These are phyloP conservation scores for Aspergillus luchuensis DNA, from an alignment of 2,329 filamentous ascomycete genomes.

Conservation along the genomic window DNA sequence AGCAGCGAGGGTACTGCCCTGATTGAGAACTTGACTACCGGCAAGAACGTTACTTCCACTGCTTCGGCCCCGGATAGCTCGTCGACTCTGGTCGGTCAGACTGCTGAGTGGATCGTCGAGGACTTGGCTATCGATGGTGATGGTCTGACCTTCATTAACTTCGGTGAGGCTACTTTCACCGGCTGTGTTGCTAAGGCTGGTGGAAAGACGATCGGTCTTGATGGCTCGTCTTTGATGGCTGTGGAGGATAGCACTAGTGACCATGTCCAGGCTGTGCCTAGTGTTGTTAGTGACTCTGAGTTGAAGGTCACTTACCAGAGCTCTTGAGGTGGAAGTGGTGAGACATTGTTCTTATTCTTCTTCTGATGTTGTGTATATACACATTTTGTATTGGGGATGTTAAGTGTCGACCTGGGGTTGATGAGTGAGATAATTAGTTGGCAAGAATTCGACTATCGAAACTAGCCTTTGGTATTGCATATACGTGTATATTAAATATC, in stretches of 20 bases:
- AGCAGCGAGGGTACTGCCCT: not conserved
- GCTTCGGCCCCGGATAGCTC: conserved; percentile 2
- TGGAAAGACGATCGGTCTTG: not conserved
- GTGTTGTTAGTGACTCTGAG: not conserved
- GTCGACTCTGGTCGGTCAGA: conserved; percentile 6
- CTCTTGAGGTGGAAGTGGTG: not conserved
- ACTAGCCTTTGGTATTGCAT: too few relatives aligned
- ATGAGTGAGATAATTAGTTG: not conserved
- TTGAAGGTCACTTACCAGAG: conserved; percentile 10
- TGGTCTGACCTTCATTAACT: conserved; percentile 11
- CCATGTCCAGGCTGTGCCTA: conserved; percentile 10
- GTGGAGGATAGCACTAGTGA: conserved; percentile 8
- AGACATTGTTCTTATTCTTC: not conserved
- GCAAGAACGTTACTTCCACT: conserved; percentile 3
- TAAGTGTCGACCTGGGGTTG: not conserved
- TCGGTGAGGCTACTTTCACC: conserved; percentile 9
- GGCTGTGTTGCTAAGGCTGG: conserved; percentile 11
- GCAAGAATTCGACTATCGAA: too few relatives aligned
- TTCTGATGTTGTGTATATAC: not conserved
- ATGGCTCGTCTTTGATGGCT: conserved; percentile 4
- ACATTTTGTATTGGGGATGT: not conserved
- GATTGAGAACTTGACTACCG: conserved; percentile 16
- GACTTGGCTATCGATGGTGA: conserved; percentile 5
- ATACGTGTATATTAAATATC: too few relatives aligned
- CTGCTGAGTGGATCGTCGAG: conserved; percentile 19